Conservation (phyloP, 1,284 basidiomycete genomes). For the Coniferiporia weirii region DNA sequence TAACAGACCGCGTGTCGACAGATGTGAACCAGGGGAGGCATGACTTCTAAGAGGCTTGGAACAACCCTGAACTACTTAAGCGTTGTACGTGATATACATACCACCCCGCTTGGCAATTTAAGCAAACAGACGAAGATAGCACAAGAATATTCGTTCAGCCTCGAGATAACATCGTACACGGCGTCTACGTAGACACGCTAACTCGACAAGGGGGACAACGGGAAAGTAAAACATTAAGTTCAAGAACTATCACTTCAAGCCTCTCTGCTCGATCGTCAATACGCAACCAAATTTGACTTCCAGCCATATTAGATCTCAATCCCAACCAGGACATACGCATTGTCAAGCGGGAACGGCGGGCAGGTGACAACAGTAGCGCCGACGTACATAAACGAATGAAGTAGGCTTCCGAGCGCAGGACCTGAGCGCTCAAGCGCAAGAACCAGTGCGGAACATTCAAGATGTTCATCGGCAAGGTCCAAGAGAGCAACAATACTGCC, state of each 20-base stretch:
- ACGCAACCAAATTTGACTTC: no score
- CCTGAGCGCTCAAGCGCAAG: slow-evolving; percentile 65
- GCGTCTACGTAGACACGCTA: no score
- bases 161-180: no score
- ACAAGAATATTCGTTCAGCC: no score
- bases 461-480: slow-evolving; percentile 74
- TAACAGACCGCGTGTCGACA: no score
- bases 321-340: slow-evolving; percentile 71
- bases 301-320: slow-evolving; percentile 53
- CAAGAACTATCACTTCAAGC: background rate
- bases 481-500: slow-evolving; percentile 73
- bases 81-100: no score
- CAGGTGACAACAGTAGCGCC: slow-evolving; percentile 73
- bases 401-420: slow-evolving; percentile 50
- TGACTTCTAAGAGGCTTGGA: background rate
- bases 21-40: background rate
- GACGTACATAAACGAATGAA: slow-evolving; percentile 81
- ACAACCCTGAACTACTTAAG: no score
- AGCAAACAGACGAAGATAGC: no score
- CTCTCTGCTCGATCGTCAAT: background rate
- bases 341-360: slow-evolving; percentile 59
- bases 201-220: no score
- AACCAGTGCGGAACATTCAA: slow-evolving; percentile 70
- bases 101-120: no score
- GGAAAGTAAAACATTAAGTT: no score